phyloP scores from a whole-genome alignment of 495 filamentous ascomycete genomes.

The Daldinia bambusicola region DNA sequence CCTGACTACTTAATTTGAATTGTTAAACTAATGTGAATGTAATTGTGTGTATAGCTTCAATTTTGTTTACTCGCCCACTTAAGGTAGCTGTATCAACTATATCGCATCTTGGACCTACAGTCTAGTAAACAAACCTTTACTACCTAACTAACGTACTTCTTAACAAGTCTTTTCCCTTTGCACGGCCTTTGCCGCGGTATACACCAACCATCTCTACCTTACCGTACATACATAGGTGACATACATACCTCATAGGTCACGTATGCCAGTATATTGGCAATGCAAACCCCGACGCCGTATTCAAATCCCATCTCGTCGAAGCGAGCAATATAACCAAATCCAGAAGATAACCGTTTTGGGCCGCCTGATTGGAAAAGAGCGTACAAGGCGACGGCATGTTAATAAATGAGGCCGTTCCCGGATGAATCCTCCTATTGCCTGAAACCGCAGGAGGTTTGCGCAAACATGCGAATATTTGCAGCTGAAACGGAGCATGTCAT shows the following conservation, averaged over 20 bases:
- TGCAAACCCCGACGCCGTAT: conserved; percentile 12
- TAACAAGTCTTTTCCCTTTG: not conserved
- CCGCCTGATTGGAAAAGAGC: not conserved
- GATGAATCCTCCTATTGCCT: conserved; percentile 35
- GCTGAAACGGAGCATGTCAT: conserved; percentile 38
- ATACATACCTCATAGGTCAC: not conserved
- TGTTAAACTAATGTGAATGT: not conserved
- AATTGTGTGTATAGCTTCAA: not conserved
- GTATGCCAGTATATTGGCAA: not conserved
- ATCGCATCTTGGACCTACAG: no score
- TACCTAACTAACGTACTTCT: no score
- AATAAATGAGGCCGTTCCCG: conserved; percentile 13
- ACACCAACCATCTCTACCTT: not conserved
- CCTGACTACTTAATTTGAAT: not conserved
- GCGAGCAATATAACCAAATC: conserved; percentile 23
- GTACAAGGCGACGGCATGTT: not conserved
- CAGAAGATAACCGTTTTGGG: not conserved
- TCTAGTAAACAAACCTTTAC: no score
- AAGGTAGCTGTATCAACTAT: no score
- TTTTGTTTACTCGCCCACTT: not conserved
- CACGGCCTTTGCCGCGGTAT: not conserved
- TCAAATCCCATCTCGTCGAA: not conserved
- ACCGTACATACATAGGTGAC: no score
- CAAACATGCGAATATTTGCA: conserved; percentile 19
- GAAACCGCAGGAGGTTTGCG: conserved; percentile 35